phyloP scores from a whole-genome alignment of 2,329 filamentous ascomycete species.

The Calonectria multiphialidica region DNA sequence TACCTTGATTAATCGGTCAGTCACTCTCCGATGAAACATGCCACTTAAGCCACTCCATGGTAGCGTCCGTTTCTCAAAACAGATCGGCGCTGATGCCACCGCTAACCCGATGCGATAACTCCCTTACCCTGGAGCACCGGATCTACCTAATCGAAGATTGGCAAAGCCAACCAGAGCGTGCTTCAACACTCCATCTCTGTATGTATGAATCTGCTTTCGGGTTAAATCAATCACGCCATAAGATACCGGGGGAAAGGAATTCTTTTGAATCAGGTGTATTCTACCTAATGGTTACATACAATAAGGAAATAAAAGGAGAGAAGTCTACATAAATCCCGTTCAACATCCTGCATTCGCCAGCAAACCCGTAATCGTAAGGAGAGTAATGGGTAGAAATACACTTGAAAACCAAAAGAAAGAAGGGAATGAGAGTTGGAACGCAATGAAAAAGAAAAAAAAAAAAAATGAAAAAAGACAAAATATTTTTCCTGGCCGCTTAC shows the following conservation, averaged over 20 bases:
- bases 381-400: constrained; percentile 1
- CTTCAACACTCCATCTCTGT: background rate
- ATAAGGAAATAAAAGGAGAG: background rate
- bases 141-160: background rate
- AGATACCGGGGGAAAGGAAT: background rate
- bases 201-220: background rate
- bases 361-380: constrained; percentile 15
- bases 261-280: constrained; percentile 10
- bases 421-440: background rate
- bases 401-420: background rate
- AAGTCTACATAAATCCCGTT: background rate
- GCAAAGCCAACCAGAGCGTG: too few species aligned
- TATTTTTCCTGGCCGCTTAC: constrained; percentile 11
- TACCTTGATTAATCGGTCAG: background rate
- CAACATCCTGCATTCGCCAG: constrained; percentile 15
- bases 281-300: background rate
- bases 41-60: background rate
- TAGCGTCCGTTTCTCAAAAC: background rate
- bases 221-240: background rate
- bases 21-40: background rate
- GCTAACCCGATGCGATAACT: background rate
- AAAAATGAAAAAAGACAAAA: background rate
- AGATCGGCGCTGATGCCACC: background rate
- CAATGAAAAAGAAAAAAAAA: background rate
- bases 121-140: background rate